Conservation (phyloP, 768 basidiomycete species). For the Boletus patriciae region DNA sequence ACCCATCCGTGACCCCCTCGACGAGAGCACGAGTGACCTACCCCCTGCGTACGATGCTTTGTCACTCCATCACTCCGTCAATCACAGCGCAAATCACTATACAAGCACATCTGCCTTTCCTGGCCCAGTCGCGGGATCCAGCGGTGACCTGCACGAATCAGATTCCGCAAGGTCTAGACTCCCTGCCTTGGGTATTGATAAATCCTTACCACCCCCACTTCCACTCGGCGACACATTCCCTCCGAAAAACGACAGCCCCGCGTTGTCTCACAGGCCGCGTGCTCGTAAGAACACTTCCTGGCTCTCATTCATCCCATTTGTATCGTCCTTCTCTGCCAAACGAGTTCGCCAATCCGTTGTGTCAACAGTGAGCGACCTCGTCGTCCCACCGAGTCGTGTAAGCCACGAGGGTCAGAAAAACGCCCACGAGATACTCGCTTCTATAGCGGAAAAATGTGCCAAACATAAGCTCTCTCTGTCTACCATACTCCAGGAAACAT, state of each 20-base stretch:
- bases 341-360: constrained; percentile 54
- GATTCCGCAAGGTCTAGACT: neutral
- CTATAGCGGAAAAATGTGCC: constrained; percentile 59
- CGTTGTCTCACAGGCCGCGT: neutral
- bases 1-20: neutral
- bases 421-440: constrained; percentile 49
- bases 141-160: neutral
- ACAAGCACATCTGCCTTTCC: neutral
- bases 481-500: constrained; percentile 27
- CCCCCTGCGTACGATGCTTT: constrained; percentile 20
- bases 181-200: neutral
- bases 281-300: constrained; percentile 22
- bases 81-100: neutral
- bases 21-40: neutral
- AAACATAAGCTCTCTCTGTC: constrained; percentile 46
- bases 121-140: neutral
- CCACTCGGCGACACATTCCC: neutral
- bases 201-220: neutral
- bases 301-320: constrained; percentile 32
- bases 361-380: constrained; percentile 54
- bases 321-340: constrained; percentile 33
- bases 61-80: neutral
- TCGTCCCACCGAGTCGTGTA: constrained; percentile 20
- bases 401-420: neutral
- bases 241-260: neutral